Base-by-base conservation (phyloP, 192 early-diverging fungal genomes). In the Umbelopsis isabellina region DNA sequence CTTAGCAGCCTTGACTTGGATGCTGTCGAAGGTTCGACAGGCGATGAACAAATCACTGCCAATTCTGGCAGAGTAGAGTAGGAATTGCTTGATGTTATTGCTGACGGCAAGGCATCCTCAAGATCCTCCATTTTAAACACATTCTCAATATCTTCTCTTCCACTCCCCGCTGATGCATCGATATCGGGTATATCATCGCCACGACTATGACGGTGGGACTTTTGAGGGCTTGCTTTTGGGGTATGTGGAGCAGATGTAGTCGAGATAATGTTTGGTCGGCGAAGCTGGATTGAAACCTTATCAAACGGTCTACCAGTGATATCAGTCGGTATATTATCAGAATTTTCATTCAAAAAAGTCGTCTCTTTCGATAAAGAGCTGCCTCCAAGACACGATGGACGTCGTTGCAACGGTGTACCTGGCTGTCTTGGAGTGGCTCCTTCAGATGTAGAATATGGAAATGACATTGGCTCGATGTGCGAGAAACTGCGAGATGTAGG, bases 201-300 rank as follows among this genome's bases (percentile, higher is more conserved):
- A 22, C 52, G 50, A 25, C 20, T 46, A 46, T 61, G 72, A 49
- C 46, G 65, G 65, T 30, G 44, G 51, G 23, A 25, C 13, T 49
- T 49, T 21, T 58, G 46, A 22, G 64, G 49, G 37, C 41, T 16
- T 9, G 41, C 66, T 61, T 66, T 48, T 46, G 71, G 75, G 33
- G 70, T 72, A 21, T 77, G 75, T 4, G 74, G 74, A 45, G 74
- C 74, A n/a, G 74, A 75, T 3, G 74, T 70, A 48, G 74, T 75
- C 0, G 64, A 58, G 16, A 75, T 65, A 3, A 75, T 66, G 30
- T 58, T 49, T 27, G 68, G 69, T 20, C 41, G 68, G 20, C 69
- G 69, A 22, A 69, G 65, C 30, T 71, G 69, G 0, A 75, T 4
- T 11, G 65, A 67, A 6, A 75, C 49, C 15, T 16, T 66, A 18